These are phyloP conservation scores for Rhododendron kiyosumense DNA, from an alignment of 148 eudicot genomes.

Conservation along the genomic window DNA sequence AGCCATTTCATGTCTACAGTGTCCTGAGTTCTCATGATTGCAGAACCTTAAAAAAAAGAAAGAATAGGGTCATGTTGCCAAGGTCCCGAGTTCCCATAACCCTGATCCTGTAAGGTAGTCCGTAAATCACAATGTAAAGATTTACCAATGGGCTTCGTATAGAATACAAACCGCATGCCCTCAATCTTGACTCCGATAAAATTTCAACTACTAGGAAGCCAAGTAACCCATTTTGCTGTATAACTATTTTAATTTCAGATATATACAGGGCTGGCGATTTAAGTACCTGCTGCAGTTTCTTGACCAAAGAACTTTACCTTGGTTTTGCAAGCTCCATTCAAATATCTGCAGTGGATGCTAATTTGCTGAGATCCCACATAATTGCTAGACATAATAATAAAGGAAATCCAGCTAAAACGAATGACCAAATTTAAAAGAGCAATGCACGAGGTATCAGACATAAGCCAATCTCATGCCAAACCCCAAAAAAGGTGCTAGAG, in stretches of 20 bases:
- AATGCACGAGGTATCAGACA: not conserved
- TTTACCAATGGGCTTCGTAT: not conserved
- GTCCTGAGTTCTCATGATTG: conserved; percentile 24
- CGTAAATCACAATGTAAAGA: not conserved
- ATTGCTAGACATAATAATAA: not conserved
- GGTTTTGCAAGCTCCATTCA: conserved; percentile 98
- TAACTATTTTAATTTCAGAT: not conserved
- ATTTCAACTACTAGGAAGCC: not conserved
- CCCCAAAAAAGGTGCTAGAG: not conserved
- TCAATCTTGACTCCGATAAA: not conserved
- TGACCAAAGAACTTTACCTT: conserved; percentile 88
- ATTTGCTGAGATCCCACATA: conserved; percentile 16
- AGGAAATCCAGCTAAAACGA: not conserved
- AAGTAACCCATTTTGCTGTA: not conserved
- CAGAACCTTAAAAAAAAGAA: conserved; percentile 41
- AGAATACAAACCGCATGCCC: not conserved
- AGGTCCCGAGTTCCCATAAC: not conserved
- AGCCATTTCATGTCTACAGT: conserved; percentile 72
- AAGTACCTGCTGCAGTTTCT: conserved; percentile 85
- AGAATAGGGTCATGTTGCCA: conserved; percentile 6
- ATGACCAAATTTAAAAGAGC: not conserved
- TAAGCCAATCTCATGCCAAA: not conserved
- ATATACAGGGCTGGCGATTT: not conserved
- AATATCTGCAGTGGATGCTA: conserved; percentile 43
- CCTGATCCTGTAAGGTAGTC: not conserved